These are phyloP conservation scores for Penicillium samsonianum DNA, from an alignment of 495 filamentous ascomycete genomes.

Conservation along the genomic window DNA sequence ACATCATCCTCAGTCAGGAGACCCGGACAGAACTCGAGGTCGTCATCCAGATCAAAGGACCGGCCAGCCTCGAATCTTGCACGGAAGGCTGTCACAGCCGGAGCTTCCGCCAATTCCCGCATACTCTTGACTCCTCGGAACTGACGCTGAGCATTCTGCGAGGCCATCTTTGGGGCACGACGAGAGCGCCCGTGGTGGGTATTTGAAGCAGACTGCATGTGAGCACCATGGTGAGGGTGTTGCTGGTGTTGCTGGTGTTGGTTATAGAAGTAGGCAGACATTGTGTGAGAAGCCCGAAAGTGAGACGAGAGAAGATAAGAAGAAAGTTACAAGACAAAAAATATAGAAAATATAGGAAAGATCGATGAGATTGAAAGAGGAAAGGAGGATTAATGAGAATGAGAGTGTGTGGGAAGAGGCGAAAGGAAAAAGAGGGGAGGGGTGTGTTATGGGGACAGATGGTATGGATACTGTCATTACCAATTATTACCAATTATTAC, in stretches of 20 bases:
- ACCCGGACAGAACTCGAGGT: constrained; percentile 93
- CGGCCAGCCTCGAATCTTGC: constrained; percentile 85
- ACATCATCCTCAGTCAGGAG: constrained; percentile 96
- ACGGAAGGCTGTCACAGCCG: constrained; percentile 72
- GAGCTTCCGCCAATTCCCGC: constrained; percentile 83
- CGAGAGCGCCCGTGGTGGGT: constrained; percentile 86
- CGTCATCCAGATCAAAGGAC: constrained; percentile 96
- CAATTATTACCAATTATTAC: too few relatives aligned
- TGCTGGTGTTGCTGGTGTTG: constrained; percentile 60
- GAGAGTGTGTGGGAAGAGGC: constrained; percentile 26
- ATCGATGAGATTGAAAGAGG: constrained; percentile 31
- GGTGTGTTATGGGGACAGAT: constrained; percentile 19
- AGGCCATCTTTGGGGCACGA: constrained; percentile 77
- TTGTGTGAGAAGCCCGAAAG: constrained; percentile 44
- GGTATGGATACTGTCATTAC: constrained; percentile 21
- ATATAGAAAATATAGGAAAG: constrained; percentile 18
- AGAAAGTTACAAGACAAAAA: constrained; percentile 38
- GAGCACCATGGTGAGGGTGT: constrained; percentile 50
- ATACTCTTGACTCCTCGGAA: constrained; percentile 79
- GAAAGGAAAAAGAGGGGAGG: constrained; percentile 31
- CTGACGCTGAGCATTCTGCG: constrained; percentile 82
- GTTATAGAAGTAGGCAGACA: constrained; percentile 76
- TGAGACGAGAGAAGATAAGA: constrained; percentile 20
- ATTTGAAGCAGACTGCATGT: constrained; percentile 53
- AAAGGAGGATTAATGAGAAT: constrained; percentile 31